Base-by-base conservation (phyloP, 2,329 filamentous ascomycete genomes). In the Venturia aucupariae region DNA sequence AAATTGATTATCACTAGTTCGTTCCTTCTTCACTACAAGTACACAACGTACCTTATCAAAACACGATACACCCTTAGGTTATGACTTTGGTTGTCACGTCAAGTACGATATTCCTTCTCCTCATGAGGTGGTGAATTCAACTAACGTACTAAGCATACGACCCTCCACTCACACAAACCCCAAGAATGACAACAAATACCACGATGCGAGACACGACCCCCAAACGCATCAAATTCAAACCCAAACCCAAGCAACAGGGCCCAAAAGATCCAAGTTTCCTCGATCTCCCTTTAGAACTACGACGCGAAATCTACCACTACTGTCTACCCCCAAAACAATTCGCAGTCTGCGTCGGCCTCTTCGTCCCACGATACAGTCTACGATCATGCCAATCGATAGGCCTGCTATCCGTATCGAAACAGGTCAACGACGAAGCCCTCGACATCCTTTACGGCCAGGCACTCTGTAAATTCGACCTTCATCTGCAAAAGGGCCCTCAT, bases 231-330 rank as follows among this genome's bases (percentile, higher is more conserved):
- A 38, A 11, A 6, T 38, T 11, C 2, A 38, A 38, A 38, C 2
- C 35, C 35, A 38, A 38, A 8, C 35, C 35, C n/a, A 22, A 46
- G 19, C 44, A 7, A 27, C 6, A 27, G 3, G 46, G 27, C 3
- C 35, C 35, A 8, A 22, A 27, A 22, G 6, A 13, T 8, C 22
- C 51, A 8, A 57, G 15, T n/a, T 57, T 57, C 30, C 51, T 57
- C 17, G 51, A 35, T 19, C 27, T 57, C 8, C 51, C 51, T 35
- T 15, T 57, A 30, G 51, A 57, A 15, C 19, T 57, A 30, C 27
- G 51, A 5, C 51, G 30, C 17, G 51, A 57, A 11, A 57, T 57
- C 15, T 57, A 57, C 13, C 51, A 57, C 51, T 57, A 57, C 51
- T 57, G 51, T 19, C 51, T 57, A 6, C 46, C 46, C n/a, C 46